Base-by-base conservation (phyloP, 805 yeast genomes). In the Vanderwaltozyma yarrowii region DNA sequence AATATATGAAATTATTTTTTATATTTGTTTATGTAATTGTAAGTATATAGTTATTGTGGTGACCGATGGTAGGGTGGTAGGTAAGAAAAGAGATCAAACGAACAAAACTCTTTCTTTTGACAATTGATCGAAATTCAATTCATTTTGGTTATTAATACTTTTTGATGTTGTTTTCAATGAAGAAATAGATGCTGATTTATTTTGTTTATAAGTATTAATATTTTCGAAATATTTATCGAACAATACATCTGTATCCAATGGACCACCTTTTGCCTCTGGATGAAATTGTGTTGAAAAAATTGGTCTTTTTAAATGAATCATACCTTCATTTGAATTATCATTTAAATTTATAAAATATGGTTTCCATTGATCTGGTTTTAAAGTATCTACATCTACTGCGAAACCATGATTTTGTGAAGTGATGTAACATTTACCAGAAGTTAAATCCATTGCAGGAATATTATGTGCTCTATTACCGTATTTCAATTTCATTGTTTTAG, bases 251-350 rank as follows among this genome's bases (percentile, higher is more conserved):
- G 96, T 83, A 64, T 92, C 99, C 54, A 82, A 72, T 42, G 99
- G 99, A 51, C 99, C 99, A 52, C 98, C 97, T 67, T 87, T 89
- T 41, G 98, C 97, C 65, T 92, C 99, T 35, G 99, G 99, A 62
- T 92, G 99, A 74, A 92, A 92, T 65, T 92, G 98, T 2, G 96
- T 86, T 28, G 96, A 85, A 67, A 89, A 92, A 39, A 89, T 83
- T 37, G 99, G 99, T 61, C 76, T 80, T 29, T 75, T 58, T 40
- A 68, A 72, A 64, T 92, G 98, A 53, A 78, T 80, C 95, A 92
- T 87, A 53, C 99, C 99, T 67, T 92, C 99, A 63, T 92, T 92
- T 38, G 95, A 83, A 60, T 86, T 80, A 62, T 92, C 99, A 61
- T 92, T 92, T 65, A 89, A 72, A 67, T 92, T 92, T 50, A 88